Percentiles rank a stretch among this genome's conserved stretches.
phyloP scores from a whole-genome alignment of 2,329 filamentous ascomycete species.

The Monascus ruber region DNA sequence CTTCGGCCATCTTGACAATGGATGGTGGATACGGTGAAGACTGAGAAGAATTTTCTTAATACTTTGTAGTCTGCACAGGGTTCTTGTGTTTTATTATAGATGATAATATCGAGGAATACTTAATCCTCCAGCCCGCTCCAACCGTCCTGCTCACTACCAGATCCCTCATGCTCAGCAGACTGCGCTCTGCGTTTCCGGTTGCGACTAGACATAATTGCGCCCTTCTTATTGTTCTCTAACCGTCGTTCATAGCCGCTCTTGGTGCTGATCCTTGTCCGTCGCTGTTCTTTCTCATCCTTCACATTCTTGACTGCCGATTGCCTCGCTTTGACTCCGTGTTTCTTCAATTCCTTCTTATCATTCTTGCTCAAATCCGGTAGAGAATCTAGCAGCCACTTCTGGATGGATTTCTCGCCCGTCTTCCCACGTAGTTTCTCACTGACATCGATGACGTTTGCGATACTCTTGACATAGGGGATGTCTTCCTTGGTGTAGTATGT shows the following conservation, averaged over 20 bases:
- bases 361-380: conserved; percentile 75
- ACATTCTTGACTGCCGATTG: conserved; percentile 33
- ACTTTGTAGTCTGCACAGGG: conserved; percentile 3
- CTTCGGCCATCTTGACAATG: no score
- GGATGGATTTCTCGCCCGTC: conserved; percentile 48
- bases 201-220: conserved; percentile 32
- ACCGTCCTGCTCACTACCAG: conserved; percentile 19
- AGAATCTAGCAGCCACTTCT: conserved; percentile 79
- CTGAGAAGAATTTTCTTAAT: no score
- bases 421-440: conserved; percentile 58
- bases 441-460: conserved; percentile 82
- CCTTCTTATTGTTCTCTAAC: conserved; percentile 35
- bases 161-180: conserved; percentile 4
- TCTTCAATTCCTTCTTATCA: conserved; percentile 71
- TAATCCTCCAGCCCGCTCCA: conserved; percentile 32
- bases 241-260: conserved; percentile 40
- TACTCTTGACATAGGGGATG: conserved; percentile 75
- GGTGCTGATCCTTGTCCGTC: conserved; percentile 59
- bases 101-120: conserved; percentile 1
- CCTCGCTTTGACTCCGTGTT: conserved; percentile 66
- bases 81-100: conserved; percentile 9
- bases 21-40: no score
- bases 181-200: conserved; percentile 17
- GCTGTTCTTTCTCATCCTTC: conserved; percentile 32
- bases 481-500: conserved; percentile 96